Evolutionary conservation across 2,329 filamentous ascomycete genomes (phyloP).

Genomic region (Didymella exigua): DNA sequence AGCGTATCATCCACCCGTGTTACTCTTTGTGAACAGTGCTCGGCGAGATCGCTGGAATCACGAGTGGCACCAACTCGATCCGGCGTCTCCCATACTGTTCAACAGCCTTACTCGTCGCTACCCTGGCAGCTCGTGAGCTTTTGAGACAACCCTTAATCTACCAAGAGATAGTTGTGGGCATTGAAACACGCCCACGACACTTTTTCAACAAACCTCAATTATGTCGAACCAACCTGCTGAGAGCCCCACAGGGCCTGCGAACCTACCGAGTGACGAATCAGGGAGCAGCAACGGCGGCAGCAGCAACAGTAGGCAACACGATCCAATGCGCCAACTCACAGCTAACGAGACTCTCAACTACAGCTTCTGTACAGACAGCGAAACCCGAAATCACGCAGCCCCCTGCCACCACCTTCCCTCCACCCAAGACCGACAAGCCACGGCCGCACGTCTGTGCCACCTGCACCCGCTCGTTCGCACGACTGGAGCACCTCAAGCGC

Average conservation of each 20-base stretch:
- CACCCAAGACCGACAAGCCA: constrained; percentile 96
- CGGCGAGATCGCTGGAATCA: constrained; percentile 22
- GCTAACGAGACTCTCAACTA: constrained; percentile 27
- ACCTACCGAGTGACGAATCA: constrained; percentile 38
- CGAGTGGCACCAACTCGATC: constrained; percentile 20
- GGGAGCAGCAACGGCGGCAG: constrained; percentile 33
- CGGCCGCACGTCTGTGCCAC: constrained; percentile 92
- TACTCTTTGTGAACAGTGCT: constrained; percentile 13
- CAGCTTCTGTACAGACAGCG: constrained; percentile 41
- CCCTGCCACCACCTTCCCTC: constrained; percentile 62
- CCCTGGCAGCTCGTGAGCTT: not conserved
- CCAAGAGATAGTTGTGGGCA: not conserved
- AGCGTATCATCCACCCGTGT: not conserved
- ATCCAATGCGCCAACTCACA: not conserved
- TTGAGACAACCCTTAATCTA: not conserved
- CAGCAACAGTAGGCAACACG: constrained; percentile 40
- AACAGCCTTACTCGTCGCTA: constrained; percentile 1
- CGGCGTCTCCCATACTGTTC: not conserved
- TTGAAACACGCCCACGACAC: not conserved
- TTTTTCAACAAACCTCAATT: not conserved
- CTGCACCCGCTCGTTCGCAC: constrained; percentile 89
- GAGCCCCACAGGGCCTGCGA: constrained; percentile 36
- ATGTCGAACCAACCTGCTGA: constrained; percentile 12
- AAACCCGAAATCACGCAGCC: constrained; percentile 39
- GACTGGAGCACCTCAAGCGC: constrained; percentile 93